phyloP scores from a whole-genome alignment of 2,329 filamentous ascomycete species.

The Didymella arachidicola region DNA sequence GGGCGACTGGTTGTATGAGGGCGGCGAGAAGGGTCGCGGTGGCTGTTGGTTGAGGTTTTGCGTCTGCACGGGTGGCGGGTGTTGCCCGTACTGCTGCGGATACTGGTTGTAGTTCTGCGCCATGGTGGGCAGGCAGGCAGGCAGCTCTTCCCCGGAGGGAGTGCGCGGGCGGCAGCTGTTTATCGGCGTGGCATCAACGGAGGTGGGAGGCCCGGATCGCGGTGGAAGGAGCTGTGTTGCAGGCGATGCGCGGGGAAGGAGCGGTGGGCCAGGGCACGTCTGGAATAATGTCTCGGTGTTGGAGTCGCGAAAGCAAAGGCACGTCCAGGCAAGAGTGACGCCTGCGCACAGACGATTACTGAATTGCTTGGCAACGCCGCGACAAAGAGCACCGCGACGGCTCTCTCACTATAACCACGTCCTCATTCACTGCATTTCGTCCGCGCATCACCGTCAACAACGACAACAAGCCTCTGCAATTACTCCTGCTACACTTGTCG shows the following conservation, averaged over 20 bases:
- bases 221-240: conserved; percentile 7
- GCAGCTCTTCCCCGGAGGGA: conserved; percentile 36
- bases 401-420: neutral
- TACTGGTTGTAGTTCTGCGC: conserved; percentile 41
- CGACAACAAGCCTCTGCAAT: neutral
- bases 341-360: conserved; percentile 23
- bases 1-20: conserved; percentile 58
- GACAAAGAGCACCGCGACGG: conserved; percentile 34
- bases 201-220: neutral
- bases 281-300: conserved; percentile 25
- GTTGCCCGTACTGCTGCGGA: conserved; percentile 37
- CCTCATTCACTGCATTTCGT: conserved; percentile 4
- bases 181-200: conserved; percentile 22
- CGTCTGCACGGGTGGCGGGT: conserved; percentile 47
- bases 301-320: conserved; percentile 19
- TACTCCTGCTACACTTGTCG: conserved; percentile 1
- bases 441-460: conserved; percentile 1
- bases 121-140: conserved; percentile 38
- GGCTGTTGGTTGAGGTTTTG: conserved; percentile 53
- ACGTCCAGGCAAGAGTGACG: conserved; percentile 31
- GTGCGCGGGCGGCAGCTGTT: conserved; percentile 30
- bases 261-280: conserved; percentile 28
- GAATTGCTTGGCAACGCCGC: conserved; percentile 36
- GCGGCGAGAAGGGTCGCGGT: conserved; percentile 52
- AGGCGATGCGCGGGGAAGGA: conserved; percentile 18